Base-by-base conservation (phyloP, 2,329 filamentous ascomycete genomes). In the Aspergillus sp. region DNA sequence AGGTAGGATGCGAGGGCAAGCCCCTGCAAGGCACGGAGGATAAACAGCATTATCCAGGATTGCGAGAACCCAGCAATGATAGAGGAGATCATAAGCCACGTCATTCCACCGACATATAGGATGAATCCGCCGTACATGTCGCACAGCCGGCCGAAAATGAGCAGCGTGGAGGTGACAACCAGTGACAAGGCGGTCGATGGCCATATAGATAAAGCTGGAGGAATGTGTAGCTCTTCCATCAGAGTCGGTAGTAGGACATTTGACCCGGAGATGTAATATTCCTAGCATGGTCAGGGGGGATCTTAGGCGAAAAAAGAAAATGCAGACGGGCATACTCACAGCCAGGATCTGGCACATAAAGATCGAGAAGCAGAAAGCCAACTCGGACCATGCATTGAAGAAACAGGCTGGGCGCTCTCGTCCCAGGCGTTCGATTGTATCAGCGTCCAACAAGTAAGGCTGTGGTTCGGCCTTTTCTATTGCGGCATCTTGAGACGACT, bases 221-320 rank as follows among this genome's bases (percentile, higher is more conserved):
- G 82, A 38, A 94, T 90, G 36, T 82, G 50, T 3, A 94, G 77
- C 1, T 82, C 78, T 10, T 69, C 65, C 10, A 83, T 76, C 3
- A 94, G 68, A 0, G 82, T 82, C 1, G 89, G 89, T 0, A 92
- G 70, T 22, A 93, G 72, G 53, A 85, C 74, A 52, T 79, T 83
- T 63, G 92, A 94, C 30, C 90, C 90, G 44, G 85, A 88, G 47
- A 93, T 81, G 65, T 87, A 88, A 70, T 86, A 92, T 72, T 92
- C 88, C 77, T 83, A 54, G 8, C 13, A 10, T 20, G 30, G 35
- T 50, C 36, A 48, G 52, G 11, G 52, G 11, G 52, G 36, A 9
- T 20, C 17, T 35, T 14, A 4, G 9, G 14, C 45, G 6, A 20
- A 7, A 10, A 3, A n/a, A 14, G 11, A 17, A 24, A 20, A n/a